A percentile compares a stretch with the other conserved stretches of the same genome.
These are phyloP conservation scores for Chaetomium cochliodes DNA, from an alignment of 495 filamentous ascomycete genomes.

Conservation along the genomic window DNA sequence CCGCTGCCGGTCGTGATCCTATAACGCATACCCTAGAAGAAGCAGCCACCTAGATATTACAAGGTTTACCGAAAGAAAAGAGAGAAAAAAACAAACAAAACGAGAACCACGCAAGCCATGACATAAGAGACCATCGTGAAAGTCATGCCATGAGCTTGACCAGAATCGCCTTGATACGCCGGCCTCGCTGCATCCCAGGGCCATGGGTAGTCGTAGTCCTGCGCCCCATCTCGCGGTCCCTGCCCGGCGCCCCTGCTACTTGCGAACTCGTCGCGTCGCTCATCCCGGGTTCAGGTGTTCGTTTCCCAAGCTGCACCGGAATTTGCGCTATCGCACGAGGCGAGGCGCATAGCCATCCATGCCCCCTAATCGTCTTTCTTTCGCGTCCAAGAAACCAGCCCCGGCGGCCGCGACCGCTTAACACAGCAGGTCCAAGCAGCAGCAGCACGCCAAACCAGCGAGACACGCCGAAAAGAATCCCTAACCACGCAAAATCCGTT, in stretches of 20 bases:
- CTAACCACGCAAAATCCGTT: neutral
- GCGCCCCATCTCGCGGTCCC: neutral
- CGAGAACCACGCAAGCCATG: neutral
- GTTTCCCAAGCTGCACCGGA: neutral
- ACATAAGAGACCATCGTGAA: slow-evolving; percentile 4
- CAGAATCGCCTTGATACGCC: neutral
- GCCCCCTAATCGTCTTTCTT: neutral
- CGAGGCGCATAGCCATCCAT: neutral
- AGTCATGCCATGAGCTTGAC: neutral
- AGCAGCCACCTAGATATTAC: slow-evolving; percentile 13
- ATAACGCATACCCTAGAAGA: slow-evolving; percentile 8
- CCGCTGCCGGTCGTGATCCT: neutral
- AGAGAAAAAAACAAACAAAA: neutral
- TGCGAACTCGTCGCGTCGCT: neutral
- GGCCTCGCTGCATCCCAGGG: neutral
- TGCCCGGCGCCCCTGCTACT: neutral
- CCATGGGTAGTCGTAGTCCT: neutral
- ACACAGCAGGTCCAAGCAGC: slow-evolving; percentile 50
- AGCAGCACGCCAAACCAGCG: slow-evolving; percentile 48
- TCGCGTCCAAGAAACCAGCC: neutral
- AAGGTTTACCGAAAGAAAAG: neutral
- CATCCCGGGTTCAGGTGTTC: neutral
- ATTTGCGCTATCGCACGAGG: neutral
- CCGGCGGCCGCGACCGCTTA: slow-evolving; percentile 23
- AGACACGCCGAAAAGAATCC: slow-evolving; percentile 40